phyloP scores from a whole-genome alignment of 1,139 yeast species.

The Candida glucosophila region DNA sequence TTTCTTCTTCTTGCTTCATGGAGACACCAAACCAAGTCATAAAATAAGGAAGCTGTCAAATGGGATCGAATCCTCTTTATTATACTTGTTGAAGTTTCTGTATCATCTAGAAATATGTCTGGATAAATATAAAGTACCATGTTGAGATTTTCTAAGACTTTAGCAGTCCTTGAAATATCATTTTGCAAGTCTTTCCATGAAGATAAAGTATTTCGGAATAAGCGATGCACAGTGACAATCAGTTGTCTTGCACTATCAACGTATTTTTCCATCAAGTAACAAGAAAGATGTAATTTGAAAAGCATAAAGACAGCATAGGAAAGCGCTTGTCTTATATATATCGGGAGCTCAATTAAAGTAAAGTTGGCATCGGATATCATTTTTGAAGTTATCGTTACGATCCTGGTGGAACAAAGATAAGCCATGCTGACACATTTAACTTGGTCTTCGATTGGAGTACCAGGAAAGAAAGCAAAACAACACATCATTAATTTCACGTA shows the following conservation, averaged over 20 bases:
- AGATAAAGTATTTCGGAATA: conserved; percentile 76
- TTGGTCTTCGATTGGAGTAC: conserved; percentile 83
- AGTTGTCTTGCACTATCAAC: conserved; percentile 88
- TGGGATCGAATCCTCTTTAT: conserved; percentile 88
- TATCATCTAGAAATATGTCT: conserved; percentile 38
- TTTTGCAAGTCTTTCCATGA: conserved; percentile 91
- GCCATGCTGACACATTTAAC: conserved; percentile 78
- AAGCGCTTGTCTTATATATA: conserved; percentile 77
- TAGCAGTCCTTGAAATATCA: conserved; percentile 87
- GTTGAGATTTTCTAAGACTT: conserved; percentile 83
- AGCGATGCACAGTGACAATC: conserved; percentile 84
- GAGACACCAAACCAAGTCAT: conserved; percentile 89
- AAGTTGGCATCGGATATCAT: conserved; percentile 45
- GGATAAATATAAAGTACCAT: conserved; percentile 85
- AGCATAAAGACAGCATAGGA: conserved; percentile 73
- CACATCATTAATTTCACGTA: conserved; percentile 78
- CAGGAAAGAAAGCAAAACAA: conserved; percentile 86
- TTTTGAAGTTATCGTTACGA: conserved; percentile 69
- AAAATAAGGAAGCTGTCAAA: conserved; percentile 81
- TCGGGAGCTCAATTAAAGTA: conserved; percentile 76
- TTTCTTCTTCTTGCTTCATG: conserved; percentile 84
- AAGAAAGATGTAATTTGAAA: conserved; percentile 76
- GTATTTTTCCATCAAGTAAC: conserved; percentile 65
- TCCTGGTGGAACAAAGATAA: conserved; percentile 71
- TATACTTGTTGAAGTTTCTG: conserved; percentile 42